A percentile compares a stretch with the other conserved stretches of the same genome.
Evolutionary conservation across 352 stramenopile species (phyloP).

Genomic region (Achlya hypogyna): DNA sequence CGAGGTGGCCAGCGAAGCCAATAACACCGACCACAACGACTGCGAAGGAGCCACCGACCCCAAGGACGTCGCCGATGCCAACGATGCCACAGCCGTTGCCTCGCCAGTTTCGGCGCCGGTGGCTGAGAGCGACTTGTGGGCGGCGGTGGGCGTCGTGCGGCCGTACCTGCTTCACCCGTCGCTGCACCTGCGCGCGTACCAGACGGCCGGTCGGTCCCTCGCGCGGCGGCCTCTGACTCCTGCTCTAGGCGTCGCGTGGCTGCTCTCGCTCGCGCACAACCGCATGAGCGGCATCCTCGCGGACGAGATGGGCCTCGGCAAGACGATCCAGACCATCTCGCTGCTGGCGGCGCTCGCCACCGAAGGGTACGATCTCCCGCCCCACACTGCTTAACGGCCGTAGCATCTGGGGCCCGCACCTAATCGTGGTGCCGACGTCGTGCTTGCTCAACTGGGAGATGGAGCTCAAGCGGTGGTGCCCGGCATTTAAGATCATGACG

Average conservation of each 20-base stretch:
- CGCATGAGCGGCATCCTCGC: slow-evolving; percentile 98
- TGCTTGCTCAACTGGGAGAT: slow-evolving; percentile 99
- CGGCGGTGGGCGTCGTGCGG: slow-evolving; percentile 21
- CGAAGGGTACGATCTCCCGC: slow-evolving; percentile 5
- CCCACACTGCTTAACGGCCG: background rate
- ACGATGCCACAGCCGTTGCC: background rate
- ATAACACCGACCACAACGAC: no score
- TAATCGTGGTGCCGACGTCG: slow-evolving; percentile 97
- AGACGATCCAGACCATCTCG: slow-evolving; percentile 99
- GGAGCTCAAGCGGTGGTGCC: slow-evolving; percentile 97
- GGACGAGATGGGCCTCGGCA: slow-evolving; percentile 94
- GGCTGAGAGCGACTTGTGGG: background rate
- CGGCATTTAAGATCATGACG: slow-evolving; percentile 95
- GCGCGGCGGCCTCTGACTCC: background rate
- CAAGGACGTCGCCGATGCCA: slow-evolving; percentile 6
- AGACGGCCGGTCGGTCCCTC: slow-evolving; percentile 34
- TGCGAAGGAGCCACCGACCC: slow-evolving; percentile 9
- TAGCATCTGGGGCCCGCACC: slow-evolving; percentile 96
- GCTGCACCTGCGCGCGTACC: slow-evolving; percentile 62
- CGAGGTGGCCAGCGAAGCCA: background rate
- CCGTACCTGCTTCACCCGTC: slow-evolving; percentile 63
- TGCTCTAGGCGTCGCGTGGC: slow-evolving; percentile 91
- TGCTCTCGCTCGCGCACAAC: slow-evolving; percentile 95
- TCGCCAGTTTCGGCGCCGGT: background rate
- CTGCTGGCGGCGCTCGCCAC: slow-evolving; percentile 94